Evolutionary conservation across 1,139 yeast species (phyloP).

Genomic region (Meyerozyma athensensis): DNA sequence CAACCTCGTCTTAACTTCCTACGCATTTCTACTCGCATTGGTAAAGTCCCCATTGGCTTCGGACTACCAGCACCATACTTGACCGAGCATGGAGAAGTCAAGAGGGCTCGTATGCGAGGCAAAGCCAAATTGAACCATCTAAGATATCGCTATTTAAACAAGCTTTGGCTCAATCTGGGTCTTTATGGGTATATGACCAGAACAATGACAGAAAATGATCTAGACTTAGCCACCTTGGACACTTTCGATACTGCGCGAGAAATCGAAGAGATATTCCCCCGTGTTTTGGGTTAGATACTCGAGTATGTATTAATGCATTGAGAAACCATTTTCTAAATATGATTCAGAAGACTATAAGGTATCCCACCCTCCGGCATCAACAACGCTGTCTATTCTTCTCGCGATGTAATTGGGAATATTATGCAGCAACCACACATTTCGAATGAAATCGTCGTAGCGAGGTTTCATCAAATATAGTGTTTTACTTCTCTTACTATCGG

Average conservation of each 20-base stretch:
- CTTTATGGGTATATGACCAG: slow-evolving; percentile 36
- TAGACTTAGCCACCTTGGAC: not conserved
- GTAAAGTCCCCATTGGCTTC: slow-evolving; percentile 22
- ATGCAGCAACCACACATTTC: slow-evolving; percentile 74
- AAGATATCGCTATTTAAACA: slow-evolving; percentile 53
- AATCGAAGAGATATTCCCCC: not conserved
- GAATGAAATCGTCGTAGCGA: slow-evolving; percentile 64
- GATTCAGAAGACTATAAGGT: slow-evolving; percentile 48
- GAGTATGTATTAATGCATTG: not conserved
- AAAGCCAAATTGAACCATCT: slow-evolving; percentile 46
- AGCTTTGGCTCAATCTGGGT: slow-evolving; percentile 56
- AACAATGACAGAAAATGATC: slow-evolving; percentile 6
- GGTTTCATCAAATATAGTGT: slow-evolving; percentile 63
- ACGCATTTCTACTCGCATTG: slow-evolving; percentile 32
- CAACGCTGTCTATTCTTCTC: slow-evolving; percentile 68
- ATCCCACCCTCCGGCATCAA: slow-evolving; percentile 96
- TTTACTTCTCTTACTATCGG: slow-evolving; percentile 66
- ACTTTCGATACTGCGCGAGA: not conserved
- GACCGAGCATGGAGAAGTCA: slow-evolving; percentile 70
- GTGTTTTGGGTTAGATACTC: not conserved
- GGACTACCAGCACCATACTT: slow-evolving; percentile 60
- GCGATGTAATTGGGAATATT: slow-evolving; percentile 75
- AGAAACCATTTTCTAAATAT: too few relatives aligned
- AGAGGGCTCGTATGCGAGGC: slow-evolving; percentile 45
- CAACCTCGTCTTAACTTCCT: slow-evolving; percentile 37